phyloP scores from a whole-genome alignment of 352 stramenopile genomes.

The Phytophthora melonis region DNA sequence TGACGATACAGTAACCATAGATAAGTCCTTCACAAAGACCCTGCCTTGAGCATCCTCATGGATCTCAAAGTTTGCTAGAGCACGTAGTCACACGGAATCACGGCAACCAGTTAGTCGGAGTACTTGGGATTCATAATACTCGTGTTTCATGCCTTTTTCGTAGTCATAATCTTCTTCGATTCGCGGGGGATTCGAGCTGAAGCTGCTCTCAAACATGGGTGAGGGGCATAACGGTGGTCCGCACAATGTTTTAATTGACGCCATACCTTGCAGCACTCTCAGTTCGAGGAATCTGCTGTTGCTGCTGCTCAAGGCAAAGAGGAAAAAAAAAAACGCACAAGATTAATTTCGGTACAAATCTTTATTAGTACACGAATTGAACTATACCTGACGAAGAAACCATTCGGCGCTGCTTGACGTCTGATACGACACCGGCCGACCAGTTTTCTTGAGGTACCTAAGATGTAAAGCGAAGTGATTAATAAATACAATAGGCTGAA shows the following conservation, averaged over 20 bases:
- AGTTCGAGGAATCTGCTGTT: slow-evolving; percentile 74
- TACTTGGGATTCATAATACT: not conserved
- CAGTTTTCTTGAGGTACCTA: slow-evolving; percentile 81
- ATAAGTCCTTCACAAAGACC: slow-evolving; percentile 94
- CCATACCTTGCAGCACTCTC: slow-evolving; percentile 69
- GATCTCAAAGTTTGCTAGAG: slow-evolving; percentile 90
- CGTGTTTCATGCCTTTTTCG: slow-evolving; percentile 60
- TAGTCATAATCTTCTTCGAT: slow-evolving; percentile 85
- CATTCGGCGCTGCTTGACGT: slow-evolving; percentile 84
- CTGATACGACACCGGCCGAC: slow-evolving; percentile 73
- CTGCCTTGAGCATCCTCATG: slow-evolving; percentile 93
- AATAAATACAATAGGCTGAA: not conserved
- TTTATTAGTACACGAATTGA: not conserved
- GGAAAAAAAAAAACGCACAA: not conserved
- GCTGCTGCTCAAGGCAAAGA: too few species aligned
- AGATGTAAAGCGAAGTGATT: not conserved
- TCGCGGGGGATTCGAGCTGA: slow-evolving; percentile 62
- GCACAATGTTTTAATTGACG: not conserved
- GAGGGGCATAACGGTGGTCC: not conserved
- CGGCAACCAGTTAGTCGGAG: not conserved
- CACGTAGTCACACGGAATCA: not conserved
- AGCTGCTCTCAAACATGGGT: slow-evolving; percentile 37
- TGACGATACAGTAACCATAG: slow-evolving; percentile 91
- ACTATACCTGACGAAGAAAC: slow-evolving; percentile 78
- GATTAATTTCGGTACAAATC: not conserved